These are phyloP conservation scores for Wickerhamiella slavikovae DNA, from an alignment of 805 yeast genomes.

Conservation along the genomic window DNA sequence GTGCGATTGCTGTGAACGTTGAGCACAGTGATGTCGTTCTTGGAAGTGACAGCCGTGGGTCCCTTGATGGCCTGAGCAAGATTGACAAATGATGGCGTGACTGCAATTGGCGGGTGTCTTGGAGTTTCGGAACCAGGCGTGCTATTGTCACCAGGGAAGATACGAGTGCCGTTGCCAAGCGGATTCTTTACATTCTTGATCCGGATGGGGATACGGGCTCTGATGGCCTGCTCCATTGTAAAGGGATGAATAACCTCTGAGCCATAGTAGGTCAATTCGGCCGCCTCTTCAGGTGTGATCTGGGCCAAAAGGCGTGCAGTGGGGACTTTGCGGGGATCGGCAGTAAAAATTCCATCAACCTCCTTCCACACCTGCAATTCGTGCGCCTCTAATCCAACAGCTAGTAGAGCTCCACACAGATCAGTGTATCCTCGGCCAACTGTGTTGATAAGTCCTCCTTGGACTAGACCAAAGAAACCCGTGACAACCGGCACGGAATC, in stretches of 20 bases:
- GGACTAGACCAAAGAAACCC: slow-evolving; percentile 90
- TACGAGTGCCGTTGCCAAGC: slow-evolving; percentile 76
- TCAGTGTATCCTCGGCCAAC: slow-evolving; percentile 98
- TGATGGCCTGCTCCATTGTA: slow-evolving; percentile 97
- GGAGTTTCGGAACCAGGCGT: slow-evolving; percentile 79
- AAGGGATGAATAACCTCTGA: slow-evolving; percentile 96
- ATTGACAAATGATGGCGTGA: slow-evolving; percentile 20
- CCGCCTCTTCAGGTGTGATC: slow-evolving; percentile 97
- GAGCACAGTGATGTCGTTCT: slow-evolving; percentile 75
- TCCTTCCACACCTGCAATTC: slow-evolving; percentile 98
- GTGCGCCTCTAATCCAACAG: slow-evolving; percentile 81
- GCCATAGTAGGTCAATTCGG: slow-evolving; percentile 93
- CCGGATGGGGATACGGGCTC: slow-evolving; percentile 88
- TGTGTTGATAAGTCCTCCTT: slow-evolving; percentile 80
- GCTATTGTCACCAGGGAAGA: slow-evolving; percentile 78
- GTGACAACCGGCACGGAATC: slow-evolving; percentile 69
- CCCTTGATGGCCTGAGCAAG: slow-evolving; percentile 22
- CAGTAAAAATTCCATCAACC: slow-evolving; percentile 96
- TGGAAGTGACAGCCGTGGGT: slow-evolving; percentile 93
- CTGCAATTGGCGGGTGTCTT: slow-evolving; percentile 79
- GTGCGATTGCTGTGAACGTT: slow-evolving; percentile 89
- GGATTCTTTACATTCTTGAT: slow-evolving; percentile 94
- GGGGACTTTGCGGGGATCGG: slow-evolving; percentile 91
- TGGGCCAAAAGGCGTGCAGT: slow-evolving; percentile 65
- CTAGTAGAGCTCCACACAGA: slow-evolving; percentile 87